Evolutionary conservation across 176 grass and related monocot genomes (phyloP), one percentile per base, ranked within the genome.

Genomic region (Triticum dicoccoides): DNA sequence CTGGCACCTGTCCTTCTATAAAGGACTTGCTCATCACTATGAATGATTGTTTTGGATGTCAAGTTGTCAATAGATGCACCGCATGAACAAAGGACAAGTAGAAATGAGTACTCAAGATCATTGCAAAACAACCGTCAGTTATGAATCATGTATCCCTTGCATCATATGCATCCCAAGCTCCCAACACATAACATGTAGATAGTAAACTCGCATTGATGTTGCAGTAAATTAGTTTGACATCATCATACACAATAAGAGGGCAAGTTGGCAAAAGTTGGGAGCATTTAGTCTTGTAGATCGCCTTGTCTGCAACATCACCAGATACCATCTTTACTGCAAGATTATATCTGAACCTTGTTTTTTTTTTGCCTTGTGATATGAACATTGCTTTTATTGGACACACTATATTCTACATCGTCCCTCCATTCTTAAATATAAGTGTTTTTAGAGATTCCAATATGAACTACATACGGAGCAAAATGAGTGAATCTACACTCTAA

Each of bases 101-200:
- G 23, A 85, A 89, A 85, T 89, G 76, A 89, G 76, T 59, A 84
- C 82, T 66, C 42, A 75, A 13, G 42, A 89, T 85, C 67, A 89
- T 80, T 80, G 66, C 1, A 11, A 80, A 71, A 84, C 67, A 84
- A n/a, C n/a, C n/a, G 70, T 61, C 56, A 64, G 7, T 45, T 45
- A 64, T 8, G 37, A 64, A 76, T 84, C 38, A 84, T 76, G 69
- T n/a, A 72, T 84, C 69, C 35, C 39, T 84, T 30, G 21, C 68
- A 83, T 62, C 56, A 75, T 84, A 84, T 73, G 75, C 56, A 84
- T 41, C 1, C 70, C 70, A 73, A 73, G 70, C 41, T 73, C 66
- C 39, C 66, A 79, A 54, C 66, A 73, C 35, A 76, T 71, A 70
- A 44, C 35, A 49, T 81, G 59, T 54, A 27, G 9, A 54, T 54